These are phyloP conservation scores for Pichia eremophila DNA, from an alignment of 805 yeast genomes.

Conservation along the genomic window DNA sequence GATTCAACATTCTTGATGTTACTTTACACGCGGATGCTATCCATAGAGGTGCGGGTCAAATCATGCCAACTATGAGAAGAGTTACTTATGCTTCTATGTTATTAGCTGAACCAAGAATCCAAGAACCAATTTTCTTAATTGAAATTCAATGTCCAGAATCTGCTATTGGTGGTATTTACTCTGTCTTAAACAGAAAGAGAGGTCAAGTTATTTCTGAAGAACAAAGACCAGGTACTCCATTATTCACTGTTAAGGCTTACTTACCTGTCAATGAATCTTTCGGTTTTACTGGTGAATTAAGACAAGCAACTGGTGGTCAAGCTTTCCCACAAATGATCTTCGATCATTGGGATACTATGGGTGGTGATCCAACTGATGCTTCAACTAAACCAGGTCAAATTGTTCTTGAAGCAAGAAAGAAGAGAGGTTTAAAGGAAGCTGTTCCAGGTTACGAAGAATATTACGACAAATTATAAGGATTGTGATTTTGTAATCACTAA, in stretches of 20 bases:
- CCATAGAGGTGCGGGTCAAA: conserved; percentile 99
- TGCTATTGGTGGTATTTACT: conserved; percentile 99
- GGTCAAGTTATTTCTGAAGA: conserved; percentile 99
- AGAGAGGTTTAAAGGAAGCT: conserved; percentile 93
- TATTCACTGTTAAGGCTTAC: conserved; percentile 99
- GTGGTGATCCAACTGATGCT: conserved; percentile 90
- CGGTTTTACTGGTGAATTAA: conserved; percentile 99
- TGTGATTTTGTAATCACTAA: neutral
- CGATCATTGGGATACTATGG: conserved; percentile 93
- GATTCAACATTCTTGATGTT: conserved; percentile 97
- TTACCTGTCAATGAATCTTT: conserved; percentile 99
- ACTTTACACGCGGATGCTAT: conserved; percentile 99
- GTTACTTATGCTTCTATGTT: conserved; percentile 97
- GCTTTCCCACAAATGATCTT: conserved; percentile 99
- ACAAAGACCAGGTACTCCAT: conserved; percentile 99
- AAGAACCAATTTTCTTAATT: conserved; percentile 98
- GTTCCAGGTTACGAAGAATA: conserved; percentile 99
- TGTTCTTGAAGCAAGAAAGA: conserved; percentile 65
- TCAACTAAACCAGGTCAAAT: conserved; percentile 54
- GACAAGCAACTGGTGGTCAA: conserved; percentile 99
- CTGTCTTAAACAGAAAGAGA: conserved; percentile 98
- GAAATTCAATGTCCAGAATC: conserved; percentile 99
- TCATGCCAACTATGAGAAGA: conserved; percentile 99
- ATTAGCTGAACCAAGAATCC: conserved; percentile 97
- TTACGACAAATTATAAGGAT: conserved; percentile 76